Base-by-base conservation (phyloP, 768 basidiomycete species). In the Candolleomyces aberdarensis region DNA sequence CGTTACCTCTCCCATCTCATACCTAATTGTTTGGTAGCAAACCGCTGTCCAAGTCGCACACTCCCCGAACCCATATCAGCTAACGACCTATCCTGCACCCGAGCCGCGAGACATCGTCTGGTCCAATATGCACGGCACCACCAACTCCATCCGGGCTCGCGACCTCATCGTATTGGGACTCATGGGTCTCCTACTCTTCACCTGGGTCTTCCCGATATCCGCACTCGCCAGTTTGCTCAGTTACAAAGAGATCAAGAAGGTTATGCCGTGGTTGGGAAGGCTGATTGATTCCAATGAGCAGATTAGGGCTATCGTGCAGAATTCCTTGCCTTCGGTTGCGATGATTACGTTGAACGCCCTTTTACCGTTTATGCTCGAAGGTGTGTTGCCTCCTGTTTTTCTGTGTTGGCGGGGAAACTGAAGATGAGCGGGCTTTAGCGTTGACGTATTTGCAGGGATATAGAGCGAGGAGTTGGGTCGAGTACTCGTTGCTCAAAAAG, bases 91-190 rank as follows among this genome's bases (percentile, higher is more conserved):
- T 60, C 83, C 85, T 19, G 95, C 96, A 0, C 96, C 96, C 0
- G 96, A 98, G 70, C 96, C 96, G 10, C 85, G 96, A 52, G 96
- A 98, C 71, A 92, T 98, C 59, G 85, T 98, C 19, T 99, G 97
- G 97, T 80, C 87, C 32, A 95, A 94, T 65, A 89, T 98, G 77
- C 79, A 87, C 1, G 84, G 88, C 20, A 83, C 92, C 0, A 76
- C 78, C 0, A 69, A 80, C 15, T 76, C 84, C 39, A 77, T 86
- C 17, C 80, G 84, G 50, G 78, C 85, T 3, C 87, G 97, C 31
- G 86, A 93, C 47, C 59, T 87, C 39, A 69, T 96, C 29, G 92
- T 96, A 2, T 74, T 92, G 20, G 78, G 73, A 14, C 78, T 86
- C 32, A 90, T 95, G 74, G 80, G 75, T 0, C 64, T 94, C 19